Conservation (phyloP, 768 basidiomycete species). For the Pleurotus pulmonarius region DNA sequence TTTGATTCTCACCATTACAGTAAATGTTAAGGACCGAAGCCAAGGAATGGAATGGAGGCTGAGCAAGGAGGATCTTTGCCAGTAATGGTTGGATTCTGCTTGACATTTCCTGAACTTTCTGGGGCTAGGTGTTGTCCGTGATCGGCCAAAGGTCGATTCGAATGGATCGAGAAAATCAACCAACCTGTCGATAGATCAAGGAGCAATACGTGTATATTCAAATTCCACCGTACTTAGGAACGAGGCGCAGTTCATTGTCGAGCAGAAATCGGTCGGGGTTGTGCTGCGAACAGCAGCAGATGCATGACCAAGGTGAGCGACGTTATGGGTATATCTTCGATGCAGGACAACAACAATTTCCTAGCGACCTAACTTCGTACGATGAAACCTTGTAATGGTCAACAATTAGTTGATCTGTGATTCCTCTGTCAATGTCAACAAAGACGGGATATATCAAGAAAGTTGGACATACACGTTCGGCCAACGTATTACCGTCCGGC, state of each 20-base stretch:
- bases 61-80: conserved; percentile 51
- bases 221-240: too few species aligned
- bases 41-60: conserved; percentile 40
- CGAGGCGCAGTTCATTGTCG: conserved; percentile 37
- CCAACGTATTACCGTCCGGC: conserved; percentile 46
- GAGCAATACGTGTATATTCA: too few species aligned
- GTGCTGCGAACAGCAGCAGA: conserved; percentile 20
- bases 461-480: conserved; percentile 23
- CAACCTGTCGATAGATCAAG: too few species aligned
- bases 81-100: conserved; percentile 32
- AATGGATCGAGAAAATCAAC: too few species aligned
- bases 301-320: too few species aligned
- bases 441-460: not conserved
- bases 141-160: too few species aligned
- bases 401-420: conserved; percentile 35
- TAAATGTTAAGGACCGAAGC: conserved; percentile 43
- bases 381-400: conserved; percentile 46
- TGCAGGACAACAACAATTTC: conserved; percentile 48
- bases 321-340: conserved; percentile 35
- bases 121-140: conserved; percentile 43
- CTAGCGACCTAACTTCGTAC: conserved; percentile 35
- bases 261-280: conserved; percentile 38
- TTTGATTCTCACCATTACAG: conserved; percentile 29
- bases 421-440: not conserved
- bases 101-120: conserved; percentile 32